phyloP scores from a whole-genome alignment of 441 rosid species.

The Gossypium gossypioides region DNA sequence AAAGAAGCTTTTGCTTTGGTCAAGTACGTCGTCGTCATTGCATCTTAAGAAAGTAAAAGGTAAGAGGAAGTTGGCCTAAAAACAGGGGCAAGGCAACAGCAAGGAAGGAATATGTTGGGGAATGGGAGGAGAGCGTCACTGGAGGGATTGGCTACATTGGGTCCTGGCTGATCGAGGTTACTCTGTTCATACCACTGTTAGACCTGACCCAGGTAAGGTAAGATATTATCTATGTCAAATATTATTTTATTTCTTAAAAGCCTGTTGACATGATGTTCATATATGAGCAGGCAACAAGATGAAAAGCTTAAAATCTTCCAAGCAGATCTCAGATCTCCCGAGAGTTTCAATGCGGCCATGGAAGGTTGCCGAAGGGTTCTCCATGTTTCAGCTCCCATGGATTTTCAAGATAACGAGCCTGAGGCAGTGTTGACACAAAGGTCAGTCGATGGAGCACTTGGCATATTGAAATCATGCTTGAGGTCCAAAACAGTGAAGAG shows the following conservation, averaged over 20 bases:
- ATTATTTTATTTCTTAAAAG: not conserved
- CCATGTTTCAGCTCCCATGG: slow-evolving; percentile 31
- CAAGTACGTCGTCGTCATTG: too few relatives aligned
- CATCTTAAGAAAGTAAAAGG: too few relatives aligned
- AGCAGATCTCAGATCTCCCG: slow-evolving; percentile 13
- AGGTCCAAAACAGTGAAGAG: slow-evolving; percentile 35
- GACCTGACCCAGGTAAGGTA: slow-evolving; percentile 11
- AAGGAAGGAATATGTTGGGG: too few relatives aligned
- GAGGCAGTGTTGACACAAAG: slow-evolving; percentile 26
- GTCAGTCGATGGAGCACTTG: slow-evolving; percentile 33
- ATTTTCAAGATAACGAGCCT: slow-evolving; percentile 1
- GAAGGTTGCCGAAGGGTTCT: slow-evolving; percentile 23
- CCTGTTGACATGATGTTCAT: not conserved
- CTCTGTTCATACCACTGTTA: slow-evolving; percentile 18
- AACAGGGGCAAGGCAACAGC: too few relatives aligned
- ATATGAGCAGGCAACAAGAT: not conserved
- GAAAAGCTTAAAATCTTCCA: not conserved
- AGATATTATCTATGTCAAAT: too few relatives aligned
- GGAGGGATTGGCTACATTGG: not conserved
- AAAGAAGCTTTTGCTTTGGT: too few relatives aligned
- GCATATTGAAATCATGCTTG: slow-evolving; percentile 30
- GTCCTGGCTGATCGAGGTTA: slow-evolving; percentile 5
- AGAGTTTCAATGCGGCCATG: slow-evolving; percentile 26
- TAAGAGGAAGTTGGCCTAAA: too few relatives aligned
- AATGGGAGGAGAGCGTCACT: not conserved